Evolutionary conservation across 2,329 filamentous ascomycete genomes (phyloP).

Genomic region (Diaporthe eres): DNA sequence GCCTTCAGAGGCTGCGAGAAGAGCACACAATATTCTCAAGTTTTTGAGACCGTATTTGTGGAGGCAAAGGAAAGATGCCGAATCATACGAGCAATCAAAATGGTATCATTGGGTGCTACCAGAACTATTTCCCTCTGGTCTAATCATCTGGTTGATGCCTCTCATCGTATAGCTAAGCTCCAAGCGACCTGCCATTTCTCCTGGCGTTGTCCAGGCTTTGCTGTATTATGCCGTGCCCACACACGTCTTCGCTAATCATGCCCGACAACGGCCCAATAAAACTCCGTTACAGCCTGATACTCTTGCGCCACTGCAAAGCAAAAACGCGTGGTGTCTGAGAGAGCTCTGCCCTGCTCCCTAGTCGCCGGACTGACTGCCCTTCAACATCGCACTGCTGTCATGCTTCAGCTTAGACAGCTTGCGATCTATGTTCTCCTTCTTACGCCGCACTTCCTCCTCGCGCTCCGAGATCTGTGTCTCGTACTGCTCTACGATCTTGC

Average conservation of each 20-base stretch:
- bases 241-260: neutral
- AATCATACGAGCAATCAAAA: conserved; percentile 7
- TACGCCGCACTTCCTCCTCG: conserved; percentile 67
- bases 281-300: neutral
- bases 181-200: neutral
- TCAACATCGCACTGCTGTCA: conserved; percentile 70
- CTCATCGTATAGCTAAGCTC: neutral
- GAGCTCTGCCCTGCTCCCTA: conserved; percentile 1
- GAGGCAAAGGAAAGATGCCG: neutral
- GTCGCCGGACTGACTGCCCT: conserved; percentile 55
- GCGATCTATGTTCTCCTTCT: conserved; percentile 67
- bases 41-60: neutral
- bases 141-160: neutral
- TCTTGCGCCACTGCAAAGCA: neutral
- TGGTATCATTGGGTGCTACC: conserved; percentile 21
- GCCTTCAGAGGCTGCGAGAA: neutral
- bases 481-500: conserved; percentile 63
- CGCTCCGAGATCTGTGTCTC: conserved; percentile 69
- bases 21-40: neutral
- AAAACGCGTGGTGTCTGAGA: neutral
- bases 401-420: conserved; percentile 69
- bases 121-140: too few species aligned
- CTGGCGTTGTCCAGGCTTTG: neutral
- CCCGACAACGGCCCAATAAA: neutral
- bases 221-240: neutral